These are phyloP conservation scores for Mycena sanguinolenta DNA, from an alignment of 768 basidiomycete genomes.

Conservation along the genomic window DNA sequence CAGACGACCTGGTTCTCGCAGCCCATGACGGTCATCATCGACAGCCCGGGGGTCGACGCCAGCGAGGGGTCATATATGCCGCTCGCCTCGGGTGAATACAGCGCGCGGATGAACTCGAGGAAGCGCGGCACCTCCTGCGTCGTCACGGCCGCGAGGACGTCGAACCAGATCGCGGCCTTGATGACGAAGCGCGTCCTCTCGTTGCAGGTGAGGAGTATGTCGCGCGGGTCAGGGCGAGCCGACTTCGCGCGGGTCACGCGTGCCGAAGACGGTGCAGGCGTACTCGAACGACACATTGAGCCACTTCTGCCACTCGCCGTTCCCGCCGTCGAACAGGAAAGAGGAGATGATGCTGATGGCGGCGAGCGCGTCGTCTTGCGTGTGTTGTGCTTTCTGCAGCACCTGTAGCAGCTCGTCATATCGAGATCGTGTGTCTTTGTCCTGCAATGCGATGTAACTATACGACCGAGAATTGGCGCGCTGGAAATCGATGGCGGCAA, in stretches of 20 bases:
- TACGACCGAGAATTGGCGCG: constrained; percentile 37
- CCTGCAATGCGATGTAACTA: constrained; percentile 44
- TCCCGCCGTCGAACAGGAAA: constrained; percentile 83
- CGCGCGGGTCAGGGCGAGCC: constrained; percentile 56
- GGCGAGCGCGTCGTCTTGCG: constrained; percentile 82
- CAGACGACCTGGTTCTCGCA: constrained; percentile 85
- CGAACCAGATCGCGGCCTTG: constrained; percentile 90
- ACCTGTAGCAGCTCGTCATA: constrained; percentile 44
- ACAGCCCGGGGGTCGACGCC: constrained; percentile 54
- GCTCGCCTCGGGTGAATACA: constrained; percentile 65
- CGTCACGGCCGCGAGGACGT: constrained; percentile 85
- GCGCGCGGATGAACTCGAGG: constrained; percentile 63
- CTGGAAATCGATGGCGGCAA: constrained; percentile 70
- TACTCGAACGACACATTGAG: constrained; percentile 72
- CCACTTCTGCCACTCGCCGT: constrained; percentile 77
- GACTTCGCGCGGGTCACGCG: constrained; percentile 57
- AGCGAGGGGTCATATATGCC: constrained; percentile 51
- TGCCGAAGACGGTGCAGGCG: constrained; percentile 62
- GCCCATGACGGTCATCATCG: constrained; percentile 90
- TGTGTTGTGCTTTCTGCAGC: constrained; percentile 43
- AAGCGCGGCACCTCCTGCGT: constrained; percentile 71
- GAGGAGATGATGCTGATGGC: constrained; percentile 82
- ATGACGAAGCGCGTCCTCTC: constrained; percentile 78
- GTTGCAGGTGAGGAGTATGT: constrained; percentile 59
- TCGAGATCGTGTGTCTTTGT: constrained; percentile 39